Percentiles rank a stretch among this genome's conserved stretches.
phyloP scores from a whole-genome alignment of 345 rosid species.

The Ricinus communis region DNA sequence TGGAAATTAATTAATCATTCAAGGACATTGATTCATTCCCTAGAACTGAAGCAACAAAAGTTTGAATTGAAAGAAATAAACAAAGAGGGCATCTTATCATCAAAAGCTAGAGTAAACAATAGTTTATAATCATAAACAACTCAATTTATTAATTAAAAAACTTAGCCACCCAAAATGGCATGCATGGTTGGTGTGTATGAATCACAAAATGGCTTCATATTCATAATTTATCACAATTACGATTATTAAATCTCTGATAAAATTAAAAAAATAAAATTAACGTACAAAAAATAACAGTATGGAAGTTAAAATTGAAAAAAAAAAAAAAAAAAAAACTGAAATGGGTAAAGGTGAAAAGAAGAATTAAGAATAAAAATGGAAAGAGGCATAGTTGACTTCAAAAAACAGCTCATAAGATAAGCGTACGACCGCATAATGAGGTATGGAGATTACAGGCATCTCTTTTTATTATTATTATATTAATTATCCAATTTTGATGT shows the following conservation, averaged over 20 bases:
- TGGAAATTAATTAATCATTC: constrained; percentile 17
- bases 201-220: too few relatives aligned
- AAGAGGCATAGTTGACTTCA: constrained; percentile 44
- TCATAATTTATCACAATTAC: too few relatives aligned
- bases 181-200: too few relatives aligned
- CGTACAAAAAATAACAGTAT: too few relatives aligned
- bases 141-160: not conserved
- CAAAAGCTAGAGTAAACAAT: not conserved
- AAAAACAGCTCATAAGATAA: constrained; percentile 41
- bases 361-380: constrained; percentile 6
- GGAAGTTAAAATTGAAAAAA: not conserved
- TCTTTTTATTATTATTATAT: too few relatives aligned
- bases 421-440: constrained; percentile 24
- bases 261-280: too few relatives aligned
- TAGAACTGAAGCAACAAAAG: not conserved
- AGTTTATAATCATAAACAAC: too few relatives aligned
- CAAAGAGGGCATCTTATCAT: not conserved
- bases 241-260: too few relatives aligned
- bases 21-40: constrained; percentile 23
- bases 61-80: not conserved
- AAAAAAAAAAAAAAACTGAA: constrained; percentile 19
- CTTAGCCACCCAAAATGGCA: too few relatives aligned
- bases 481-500: constrained; percentile 24
- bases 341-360: not conserved
- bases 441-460: constrained; percentile 33